Evolutionary conservation across 257 asterid genomes (phyloP), one percentile per base, ranked within the genome.

Genomic region (Linaria vulgaris): DNA sequence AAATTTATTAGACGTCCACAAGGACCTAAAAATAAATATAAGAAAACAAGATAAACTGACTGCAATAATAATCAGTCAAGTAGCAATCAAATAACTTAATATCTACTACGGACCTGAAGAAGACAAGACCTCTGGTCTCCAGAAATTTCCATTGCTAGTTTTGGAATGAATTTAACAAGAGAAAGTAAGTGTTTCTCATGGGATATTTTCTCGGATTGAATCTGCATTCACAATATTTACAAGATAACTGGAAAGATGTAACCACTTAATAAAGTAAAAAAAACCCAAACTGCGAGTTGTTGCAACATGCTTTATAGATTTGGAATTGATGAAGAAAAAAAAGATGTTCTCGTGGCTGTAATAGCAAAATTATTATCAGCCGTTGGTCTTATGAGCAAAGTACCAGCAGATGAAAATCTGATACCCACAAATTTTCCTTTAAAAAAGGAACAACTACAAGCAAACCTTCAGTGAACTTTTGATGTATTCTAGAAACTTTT

Each of bases 391-490:
- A 22, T 34, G 30, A 31, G 62, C 23, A 44, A 52, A 43, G 25
- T 49, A 64, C 72, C 53, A n/a, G n/a, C n/a, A 50, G 55, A 46
- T 51, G 39, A 54, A 11, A 41, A 57, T 31, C 49, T 56, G 37
- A 54, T 65, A 50, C 24, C 23, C 11, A 14, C 22, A 27, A 27
- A 66, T 68, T n/a, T n/a, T n/a, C n/a, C n/a, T n/a, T n/a, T n/a
- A 25, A 11, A 43, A 53, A 67, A n/a, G 52, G 37, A 68, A 65
- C 16, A 69, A 56, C 51, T 20, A 53, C 25, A 64, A 61, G 67
- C 61, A 61, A 76, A 92, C 99, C 97, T 87, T 80, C 50, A 92
- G 76, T 53, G 97, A 79, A 67, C 76, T 73, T 72, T 85, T 94
- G 37, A 85, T 74, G 80, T 89, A 89, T 76, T 71, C 90, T 74